These are phyloP conservation scores for Starmerella gropengiesseri DNA, from an alignment of 805 yeast species.

Conservation along the genomic window DNA sequence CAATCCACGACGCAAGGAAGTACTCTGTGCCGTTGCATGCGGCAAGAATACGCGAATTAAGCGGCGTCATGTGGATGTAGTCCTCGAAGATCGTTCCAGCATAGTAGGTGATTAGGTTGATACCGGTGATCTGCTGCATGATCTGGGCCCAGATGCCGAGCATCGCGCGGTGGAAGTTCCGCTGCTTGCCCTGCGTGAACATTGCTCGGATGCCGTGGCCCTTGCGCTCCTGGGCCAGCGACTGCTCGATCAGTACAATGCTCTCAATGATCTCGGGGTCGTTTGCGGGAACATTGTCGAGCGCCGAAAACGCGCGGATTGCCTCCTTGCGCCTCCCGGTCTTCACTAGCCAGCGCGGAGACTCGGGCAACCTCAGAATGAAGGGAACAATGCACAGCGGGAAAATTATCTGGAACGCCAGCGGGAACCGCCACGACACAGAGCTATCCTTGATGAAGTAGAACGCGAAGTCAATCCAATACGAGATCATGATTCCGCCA, in stretches of 20 bases:
- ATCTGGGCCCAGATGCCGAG: conserved; percentile 33
- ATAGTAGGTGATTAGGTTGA: conserved; percentile 47
- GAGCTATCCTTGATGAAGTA: conserved; percentile 47
- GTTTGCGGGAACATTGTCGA: conserved; percentile 22
- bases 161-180: conserved; percentile 26
- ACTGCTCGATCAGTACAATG: conserved; percentile 14
- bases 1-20: conserved; percentile 36
- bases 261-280: conserved; percentile 6
- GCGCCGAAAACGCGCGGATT: conserved; percentile 40
- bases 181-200: conserved; percentile 21
- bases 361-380: conserved; percentile 59
- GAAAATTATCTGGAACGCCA: conserved; percentile 42
- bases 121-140: conserved; percentile 36
- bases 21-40: conserved; percentile 38
- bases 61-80: conserved; percentile 37
- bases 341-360: conserved; percentile 71
- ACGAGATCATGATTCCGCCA: conserved; percentile 58
- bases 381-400: conserved; percentile 19
- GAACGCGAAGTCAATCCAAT: conserved; percentile 60
- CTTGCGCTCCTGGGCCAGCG: conserved; percentile 12
- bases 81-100: conserved; percentile 46
- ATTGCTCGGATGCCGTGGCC: conserved; percentile 33
- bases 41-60: conserved; percentile 37
- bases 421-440: conserved; percentile 59
- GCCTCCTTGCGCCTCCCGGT: conserved; percentile 41